Conservation (phyloP, 177 flowering plant genomes). For the Telopea speciosissima region DNA sequence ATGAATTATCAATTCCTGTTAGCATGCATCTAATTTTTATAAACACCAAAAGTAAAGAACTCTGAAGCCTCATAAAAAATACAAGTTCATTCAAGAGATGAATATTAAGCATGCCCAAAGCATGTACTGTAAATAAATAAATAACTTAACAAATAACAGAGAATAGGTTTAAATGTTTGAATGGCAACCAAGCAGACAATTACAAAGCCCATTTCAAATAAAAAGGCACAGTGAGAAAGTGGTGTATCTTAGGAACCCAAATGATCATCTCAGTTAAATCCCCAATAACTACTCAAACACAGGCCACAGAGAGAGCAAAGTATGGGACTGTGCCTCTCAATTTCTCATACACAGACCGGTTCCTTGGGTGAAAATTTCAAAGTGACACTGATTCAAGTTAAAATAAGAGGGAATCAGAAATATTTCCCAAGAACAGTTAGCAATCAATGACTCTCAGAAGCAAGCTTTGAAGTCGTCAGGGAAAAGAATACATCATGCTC, state of each 20-base stretch:
- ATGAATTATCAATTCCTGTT: neutral
- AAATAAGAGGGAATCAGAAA: no score
- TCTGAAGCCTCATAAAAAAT: neutral
- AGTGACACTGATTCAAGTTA: no score
- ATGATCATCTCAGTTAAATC: no score
- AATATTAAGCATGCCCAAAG: neutral
- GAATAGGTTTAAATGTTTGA: no score
- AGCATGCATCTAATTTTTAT: neutral
- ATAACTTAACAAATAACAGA: neutral
- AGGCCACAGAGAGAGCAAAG: no score
- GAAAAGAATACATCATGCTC: conserved; percentile 16
- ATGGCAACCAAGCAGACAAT: neutral
- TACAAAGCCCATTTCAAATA: neutral
- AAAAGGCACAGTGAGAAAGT: neutral
- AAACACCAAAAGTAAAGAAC: neutral
- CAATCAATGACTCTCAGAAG: neutral
- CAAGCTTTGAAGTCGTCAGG: neutral
- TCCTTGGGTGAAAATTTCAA: no score
- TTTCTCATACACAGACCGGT: no score
- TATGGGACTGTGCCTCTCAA: no score
- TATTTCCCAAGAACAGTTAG: neutral
- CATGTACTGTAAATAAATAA: neutral
- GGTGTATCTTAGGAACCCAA: no score
- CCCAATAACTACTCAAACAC: no score
- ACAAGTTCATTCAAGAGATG: neutral